Base-by-base conservation (phyloP, 805 yeast genomes). In the Isabelozyma heimii region DNA sequence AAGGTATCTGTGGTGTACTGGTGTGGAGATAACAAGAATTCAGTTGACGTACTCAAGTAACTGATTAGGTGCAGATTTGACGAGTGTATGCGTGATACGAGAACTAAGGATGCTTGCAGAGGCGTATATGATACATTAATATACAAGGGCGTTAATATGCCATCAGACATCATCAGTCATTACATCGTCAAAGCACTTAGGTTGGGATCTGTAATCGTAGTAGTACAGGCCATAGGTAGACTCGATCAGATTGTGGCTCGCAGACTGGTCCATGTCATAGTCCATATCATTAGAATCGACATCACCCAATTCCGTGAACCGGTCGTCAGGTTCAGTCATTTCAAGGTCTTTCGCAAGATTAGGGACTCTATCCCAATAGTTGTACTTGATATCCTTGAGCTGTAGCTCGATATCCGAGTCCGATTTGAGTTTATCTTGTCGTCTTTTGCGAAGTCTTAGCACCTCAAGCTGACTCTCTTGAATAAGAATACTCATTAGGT, bases 331-430 rank as follows among this genome's bases (percentile, higher is more conserved):
- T 20, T 40, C 42, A 2, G 28, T 35, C 72, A 67, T 66, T 13
- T 62, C 69, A 12, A 57, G 42, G 47, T 69, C 74, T 15, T 43
- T 45, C n/a, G 60, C 60, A 12, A 62, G 44, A 7, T 46, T 26
- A 7, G 58, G 48, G 10, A 69, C 47, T 8, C 55, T 62, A 46
- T 69, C 75, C 75, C 76, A 72, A 53, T 72, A 72, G 41, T 58
- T 59, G 49, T 72, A 72, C 46, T 58, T 56, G 20, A 65, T 52
- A 40, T 65, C 66, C 9, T 35, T 30, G 13, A 40, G 13, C 3
- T 20, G 24, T 5, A 20, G 24, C 4, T 20, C 24, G 4, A 20
- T 20, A 24, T 6, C 26, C 6, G 12, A n/a, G 2, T 38, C 47
- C 37, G 28, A 43, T 7, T 15, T 33, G 8, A 8, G 41, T 35